Conservation (phyloP, 1,139 yeast species). For the Candida dubliniensis region DNA sequence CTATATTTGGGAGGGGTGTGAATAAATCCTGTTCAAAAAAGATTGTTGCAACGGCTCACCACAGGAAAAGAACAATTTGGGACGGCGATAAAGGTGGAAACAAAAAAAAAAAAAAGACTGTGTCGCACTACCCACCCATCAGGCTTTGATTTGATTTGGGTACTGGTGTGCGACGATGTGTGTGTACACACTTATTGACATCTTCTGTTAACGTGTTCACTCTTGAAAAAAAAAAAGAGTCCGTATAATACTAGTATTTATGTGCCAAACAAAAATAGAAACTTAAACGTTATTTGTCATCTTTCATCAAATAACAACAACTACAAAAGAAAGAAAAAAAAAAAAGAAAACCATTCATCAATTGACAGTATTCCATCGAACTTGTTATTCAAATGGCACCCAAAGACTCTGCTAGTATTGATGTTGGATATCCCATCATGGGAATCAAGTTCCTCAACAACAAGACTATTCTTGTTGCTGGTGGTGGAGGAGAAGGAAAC, state of each 20-base stretch:
- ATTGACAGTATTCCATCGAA: too few species aligned
- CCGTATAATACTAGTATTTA: not conserved
- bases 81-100: too few species aligned
- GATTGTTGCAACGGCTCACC: too few species aligned
- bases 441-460: constrained; percentile 71
- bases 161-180: too few species aligned
- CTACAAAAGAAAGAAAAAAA: too few species aligned
- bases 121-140: too few species aligned
- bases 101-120: too few species aligned
- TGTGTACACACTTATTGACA: not conserved
- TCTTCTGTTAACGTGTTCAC: constrained; percentile 1
- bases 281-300: not conserved
- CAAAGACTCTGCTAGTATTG: constrained; percentile 41
- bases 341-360: too few species aligned
- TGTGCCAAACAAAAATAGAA: not conserved
- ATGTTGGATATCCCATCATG: constrained; percentile 79
- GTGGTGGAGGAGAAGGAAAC: constrained; percentile 95
- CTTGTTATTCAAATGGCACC: constrained; percentile 25
- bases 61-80: too few species aligned
- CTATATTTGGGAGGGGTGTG: too few species aligned
- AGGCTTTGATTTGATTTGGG: too few species aligned
- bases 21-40: too few species aligned
- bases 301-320: not conserved
- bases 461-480: constrained; percentile 67
- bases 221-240: not conserved